Evolutionary conservation across 1,284 basidiomycete species (phyloP), one percentile per base, ranked within the genome.

Genomic region (Prillingera fragicola): DNA sequence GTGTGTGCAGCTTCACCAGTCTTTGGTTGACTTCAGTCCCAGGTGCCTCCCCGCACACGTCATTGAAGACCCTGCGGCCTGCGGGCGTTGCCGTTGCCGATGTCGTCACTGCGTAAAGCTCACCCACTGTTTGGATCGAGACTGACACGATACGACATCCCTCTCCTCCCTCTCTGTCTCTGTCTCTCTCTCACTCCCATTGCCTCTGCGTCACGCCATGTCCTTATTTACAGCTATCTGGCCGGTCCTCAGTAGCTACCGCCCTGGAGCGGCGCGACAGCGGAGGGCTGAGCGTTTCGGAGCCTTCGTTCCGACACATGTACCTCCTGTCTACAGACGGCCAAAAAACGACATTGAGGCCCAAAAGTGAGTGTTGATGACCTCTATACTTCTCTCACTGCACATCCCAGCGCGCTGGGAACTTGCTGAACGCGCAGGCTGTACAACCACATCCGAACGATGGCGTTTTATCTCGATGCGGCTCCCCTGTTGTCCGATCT

Each of bases 401-500:
- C 42, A 24, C 26, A 21, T 38, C n/a, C 26, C 27, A 19, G 46
- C 42, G 49, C 46, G 42, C 21, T 18, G 19, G 29, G 33, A 33
- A 23, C 12, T 41, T 18, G 21, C 33, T 23, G 33, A 35, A 23
- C 33, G 25, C 25, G 8, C 38, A 71, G 69, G 28, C 43, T 71
- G 34, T 71, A 71, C 55, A 70, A 71, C 49, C 68, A 70, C 48
- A 58, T 69, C 36, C 50, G 69, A 18, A 71, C 69, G 0, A 58
- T 68, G 1, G 69, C 69, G 0, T 71, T 65, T 44, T 26, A 27
- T 17, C 28, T 37, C 35, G 71, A 73, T 50, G 69, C 69, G 7
- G 56, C 67, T n/a, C 71, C 71, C 4, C 39, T 66, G 1, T 55
- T 72, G 10, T 49, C 68, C 9, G 69, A 73, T 43, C 54, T 72